Percentiles rank a stretch among this genome's conserved stretches.
These are phyloP conservation scores for Neonectria magnoliae DNA, from an alignment of 2,329 filamentous ascomycete genomes.

Conservation along the genomic window DNA sequence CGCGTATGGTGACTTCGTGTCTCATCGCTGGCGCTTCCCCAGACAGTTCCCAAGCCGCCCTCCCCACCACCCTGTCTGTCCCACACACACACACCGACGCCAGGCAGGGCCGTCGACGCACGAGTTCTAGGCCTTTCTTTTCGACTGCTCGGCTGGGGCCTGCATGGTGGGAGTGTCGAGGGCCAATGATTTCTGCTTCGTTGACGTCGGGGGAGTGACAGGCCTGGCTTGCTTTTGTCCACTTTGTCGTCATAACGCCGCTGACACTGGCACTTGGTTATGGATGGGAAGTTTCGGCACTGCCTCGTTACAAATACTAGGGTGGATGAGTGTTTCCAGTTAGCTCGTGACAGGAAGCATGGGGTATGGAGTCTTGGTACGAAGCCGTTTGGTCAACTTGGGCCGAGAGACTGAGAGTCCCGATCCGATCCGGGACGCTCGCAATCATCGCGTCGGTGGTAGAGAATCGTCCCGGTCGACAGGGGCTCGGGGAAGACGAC, in stretches of 20 bases:
- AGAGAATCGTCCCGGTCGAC: constrained; percentile 4
- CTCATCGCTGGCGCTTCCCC: constrained; percentile 23
- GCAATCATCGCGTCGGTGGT: neutral
- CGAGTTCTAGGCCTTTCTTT: neutral
- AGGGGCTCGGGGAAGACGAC: neutral
- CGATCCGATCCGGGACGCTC: constrained; percentile 11
- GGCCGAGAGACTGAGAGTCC: neutral
- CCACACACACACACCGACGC: constrained; percentile 20
- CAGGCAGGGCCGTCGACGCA: neutral
- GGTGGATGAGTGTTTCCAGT: neutral
- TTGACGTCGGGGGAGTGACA: neutral
- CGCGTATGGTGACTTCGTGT: constrained; percentile 7
- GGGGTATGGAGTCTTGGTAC: neutral
- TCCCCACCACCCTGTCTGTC: constrained; percentile 6
- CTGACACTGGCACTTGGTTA: neutral
- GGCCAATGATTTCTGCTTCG: constrained; percentile 7
- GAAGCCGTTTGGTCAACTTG: neutral
- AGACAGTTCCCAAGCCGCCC: constrained; percentile 26
- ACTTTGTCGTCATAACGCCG: neutral
- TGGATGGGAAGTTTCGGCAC: constrained; percentile 2
- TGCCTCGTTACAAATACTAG: neutral
- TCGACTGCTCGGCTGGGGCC: neutral
- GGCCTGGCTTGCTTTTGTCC: neutral
- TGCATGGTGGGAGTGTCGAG: neutral
- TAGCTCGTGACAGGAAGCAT: neutral